Conservation (phyloP, 345 rosid species). For the Aegle marmelos region DNA sequence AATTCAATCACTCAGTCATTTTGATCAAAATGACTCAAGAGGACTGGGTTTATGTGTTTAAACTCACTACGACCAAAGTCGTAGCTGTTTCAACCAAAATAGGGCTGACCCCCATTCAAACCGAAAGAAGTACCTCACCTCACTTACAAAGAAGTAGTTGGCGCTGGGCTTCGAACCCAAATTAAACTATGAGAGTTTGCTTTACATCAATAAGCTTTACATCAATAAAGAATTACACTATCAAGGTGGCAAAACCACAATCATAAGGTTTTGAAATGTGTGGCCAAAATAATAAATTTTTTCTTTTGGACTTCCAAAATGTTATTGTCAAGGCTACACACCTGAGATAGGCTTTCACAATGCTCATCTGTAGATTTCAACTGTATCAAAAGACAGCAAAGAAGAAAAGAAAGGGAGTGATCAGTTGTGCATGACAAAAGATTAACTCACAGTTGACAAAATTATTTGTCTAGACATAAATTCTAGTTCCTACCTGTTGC, state of each 20-base stretch:
- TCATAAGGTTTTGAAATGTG: background rate
- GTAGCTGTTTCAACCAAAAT: no score
- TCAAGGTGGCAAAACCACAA: constrained; percentile 1
- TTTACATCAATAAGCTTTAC: background rate
- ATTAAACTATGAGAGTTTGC: no score
- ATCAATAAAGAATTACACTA: background rate
- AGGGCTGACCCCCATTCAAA: no score
- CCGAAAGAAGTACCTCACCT: no score
- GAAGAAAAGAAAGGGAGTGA: background rate
- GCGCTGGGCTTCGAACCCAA: no score
- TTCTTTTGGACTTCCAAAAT: constrained; percentile 6
- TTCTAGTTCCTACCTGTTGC: constrained; percentile 37
- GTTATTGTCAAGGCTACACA: constrained; percentile 12
- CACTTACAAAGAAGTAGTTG: no score
- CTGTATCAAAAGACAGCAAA: constrained; percentile 19
- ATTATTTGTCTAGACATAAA: constrained; percentile 2
- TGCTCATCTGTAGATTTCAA: constrained; percentile 26
- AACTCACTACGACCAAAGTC: no score
- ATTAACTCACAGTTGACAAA: background rate
- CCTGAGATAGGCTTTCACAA: constrained; percentile 19
- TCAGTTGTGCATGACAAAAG: background rate
- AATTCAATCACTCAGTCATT: background rate
- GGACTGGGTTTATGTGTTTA: no score
- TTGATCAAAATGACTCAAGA: no score
- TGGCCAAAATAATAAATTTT: background rate